Conservation (phyloP, 768 basidiomycete genomes). For the Lactarius deliciosus region DNA sequence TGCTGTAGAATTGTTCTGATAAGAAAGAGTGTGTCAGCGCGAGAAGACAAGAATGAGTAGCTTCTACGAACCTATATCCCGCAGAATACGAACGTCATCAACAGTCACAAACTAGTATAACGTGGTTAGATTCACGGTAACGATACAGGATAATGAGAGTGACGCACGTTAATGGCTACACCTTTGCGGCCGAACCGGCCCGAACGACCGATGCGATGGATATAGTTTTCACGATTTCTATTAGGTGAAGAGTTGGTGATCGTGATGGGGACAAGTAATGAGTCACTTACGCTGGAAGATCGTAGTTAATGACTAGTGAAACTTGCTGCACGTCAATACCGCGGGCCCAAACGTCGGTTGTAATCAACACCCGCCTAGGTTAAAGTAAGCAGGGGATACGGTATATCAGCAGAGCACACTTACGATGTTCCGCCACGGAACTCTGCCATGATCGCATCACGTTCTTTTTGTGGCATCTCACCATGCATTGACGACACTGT, state of each 20-base stretch:
- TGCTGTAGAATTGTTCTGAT: constrained; percentile 93
- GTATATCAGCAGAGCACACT: constrained; percentile 36
- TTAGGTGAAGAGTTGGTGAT: constrained; percentile 11
- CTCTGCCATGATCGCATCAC: constrained; percentile 95
- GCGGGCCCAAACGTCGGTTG: constrained; percentile 96
- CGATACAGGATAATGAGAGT: neutral
- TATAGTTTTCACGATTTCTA: constrained; percentile 98
- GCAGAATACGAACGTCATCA: constrained; percentile 93
- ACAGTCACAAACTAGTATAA: constrained; percentile 78
- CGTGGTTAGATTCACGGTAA: constrained; percentile 6
- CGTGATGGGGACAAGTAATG: constrained; percentile 19
- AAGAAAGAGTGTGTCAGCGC: neutral
- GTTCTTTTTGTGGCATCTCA: constrained; percentile 94
- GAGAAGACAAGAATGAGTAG: constrained; percentile 1
- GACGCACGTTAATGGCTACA: constrained; percentile 94
- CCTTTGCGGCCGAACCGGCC: constrained; percentile 99
- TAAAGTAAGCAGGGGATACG: neutral
- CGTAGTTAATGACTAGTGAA: constrained; percentile 96
- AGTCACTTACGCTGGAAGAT: constrained; percentile 80
- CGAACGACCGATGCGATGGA: constrained; percentile 98
- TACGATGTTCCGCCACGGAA: constrained; percentile 92
- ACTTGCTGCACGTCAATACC: constrained; percentile 99
- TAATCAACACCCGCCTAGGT: constrained; percentile 84
- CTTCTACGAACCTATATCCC: constrained; percentile 80
- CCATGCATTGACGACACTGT: constrained; percentile 96